Evolutionary conservation across 192 early-diverging fungal species (phyloP), one percentile per base, ranked within the genome.

Genomic region (Backusella westeae): DNA sequence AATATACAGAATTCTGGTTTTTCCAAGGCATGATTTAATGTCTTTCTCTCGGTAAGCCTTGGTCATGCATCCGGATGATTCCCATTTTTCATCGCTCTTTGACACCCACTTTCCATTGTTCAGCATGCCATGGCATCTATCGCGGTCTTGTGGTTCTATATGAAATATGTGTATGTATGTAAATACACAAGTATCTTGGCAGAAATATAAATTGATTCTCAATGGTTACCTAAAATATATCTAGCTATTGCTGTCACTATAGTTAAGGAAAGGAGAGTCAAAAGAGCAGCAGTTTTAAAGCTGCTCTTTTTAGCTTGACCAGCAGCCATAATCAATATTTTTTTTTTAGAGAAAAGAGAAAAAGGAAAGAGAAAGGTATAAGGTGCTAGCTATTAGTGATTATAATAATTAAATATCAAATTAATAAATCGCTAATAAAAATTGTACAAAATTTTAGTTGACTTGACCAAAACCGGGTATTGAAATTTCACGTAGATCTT

Each of bases 11-110:
- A 87, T 77, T 23, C 85, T 82, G 6, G 81, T 77, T 34, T 81
- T 71, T 14, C 46, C 77, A 1, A 93, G 66, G 69, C 93, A 94
- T 9, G 44, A 71, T 0, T 44, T 34, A 14, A 87, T 72, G 17
- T 87, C 82, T 19, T 79, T 39, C 0, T 63, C 6, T 14, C 81
- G 75, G 80, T 92, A 93, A 23, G 77, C 81, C 19, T 86, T 82
- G 34, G 89, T 76, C 82, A 89, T 89, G 70, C 91, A 92, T 9
- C 90, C 89, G 14, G 82, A 71, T 4, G 90, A 82, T 67, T 92
- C 85, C 91, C 91, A 92, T 15, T 85, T 74, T 0, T 85, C 83
- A 21, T 81, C 68, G 10, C 71, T 21, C 2, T 53, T 39, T 44
- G 85, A 83, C 6, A 81, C 74, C 85, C 86, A 92, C 78, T 87